Conservation (phyloP, 345 rosid species). For the Salix koriyanagi region DNA sequence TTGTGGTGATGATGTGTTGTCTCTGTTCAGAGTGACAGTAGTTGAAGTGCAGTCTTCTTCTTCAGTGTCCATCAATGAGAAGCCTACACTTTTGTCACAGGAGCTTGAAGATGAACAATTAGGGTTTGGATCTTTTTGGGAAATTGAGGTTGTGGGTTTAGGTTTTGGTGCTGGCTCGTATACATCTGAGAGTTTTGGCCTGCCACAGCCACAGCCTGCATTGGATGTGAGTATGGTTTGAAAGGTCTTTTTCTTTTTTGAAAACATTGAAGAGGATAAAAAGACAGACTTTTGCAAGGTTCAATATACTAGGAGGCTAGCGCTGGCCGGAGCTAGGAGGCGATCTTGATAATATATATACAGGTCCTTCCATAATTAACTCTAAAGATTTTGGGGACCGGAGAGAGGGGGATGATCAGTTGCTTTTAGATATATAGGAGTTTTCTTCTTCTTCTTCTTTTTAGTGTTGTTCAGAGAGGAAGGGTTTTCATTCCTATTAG, state of each 20-base stretch:
- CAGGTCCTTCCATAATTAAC: constrained; percentile 5
- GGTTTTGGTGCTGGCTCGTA: constrained; percentile 30
- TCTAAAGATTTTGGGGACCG: not conserved
- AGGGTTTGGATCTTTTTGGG: constrained; percentile 3
- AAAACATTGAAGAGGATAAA: not conserved
- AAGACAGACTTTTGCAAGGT: not conserved
- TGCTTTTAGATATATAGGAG: not conserved
- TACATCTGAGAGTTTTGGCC: constrained; percentile 31
- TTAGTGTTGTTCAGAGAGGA: not conserved
- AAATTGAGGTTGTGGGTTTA: constrained; percentile 9
- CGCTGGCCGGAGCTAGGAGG: not conserved
- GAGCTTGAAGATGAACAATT: not conserved
- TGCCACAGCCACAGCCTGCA: constrained; percentile 27
- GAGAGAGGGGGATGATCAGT: not conserved
- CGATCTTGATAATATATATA: not conserved
- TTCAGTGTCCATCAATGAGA: not conserved
- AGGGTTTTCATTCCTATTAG: not conserved
- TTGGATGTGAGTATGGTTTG: not conserved
- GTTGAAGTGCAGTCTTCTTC: constrained; percentile 20
- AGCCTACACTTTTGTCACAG: not conserved
- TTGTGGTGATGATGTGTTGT: not conserved
- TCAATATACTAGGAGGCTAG: not conserved
- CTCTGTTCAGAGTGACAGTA: constrained; percentile 21
- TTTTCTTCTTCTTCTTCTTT: no score
- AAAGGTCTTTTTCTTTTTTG: constrained; percentile 1